These are phyloP conservation scores for Peterozyma xylosa DNA, from an alignment of 805 yeast genomes.

Conservation along the genomic window DNA sequence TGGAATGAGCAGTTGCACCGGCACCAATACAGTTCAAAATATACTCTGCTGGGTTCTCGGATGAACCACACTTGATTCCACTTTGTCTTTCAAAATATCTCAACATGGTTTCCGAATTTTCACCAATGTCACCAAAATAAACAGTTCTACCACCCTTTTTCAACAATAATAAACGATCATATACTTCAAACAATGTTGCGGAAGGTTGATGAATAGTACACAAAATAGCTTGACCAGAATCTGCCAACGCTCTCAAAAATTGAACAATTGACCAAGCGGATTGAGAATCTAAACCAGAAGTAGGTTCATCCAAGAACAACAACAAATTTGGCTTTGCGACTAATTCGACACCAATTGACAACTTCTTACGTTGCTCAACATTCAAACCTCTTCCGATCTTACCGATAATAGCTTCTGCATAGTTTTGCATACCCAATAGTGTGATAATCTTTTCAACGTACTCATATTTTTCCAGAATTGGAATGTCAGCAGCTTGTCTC, in stretches of 20 bases:
- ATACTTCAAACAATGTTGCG: conserved; percentile 67
- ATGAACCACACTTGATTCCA: conserved; percentile 27
- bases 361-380: conserved; percentile 47
- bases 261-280: conserved; percentile 57
- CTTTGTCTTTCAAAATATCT: conserved; percentile 24
- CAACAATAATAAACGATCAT: conserved; percentile 67
- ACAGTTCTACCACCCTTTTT: conserved; percentile 68
- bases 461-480: conserved; percentile 35
- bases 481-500: conserved; percentile 34
- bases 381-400: conserved; percentile 40
- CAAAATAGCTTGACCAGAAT: conserved; percentile 47
- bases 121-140: conserved; percentile 69
- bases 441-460: conserved; percentile 45
- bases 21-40: conserved; percentile 34
- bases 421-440: conserved; percentile 41
- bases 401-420: conserved; percentile 49
- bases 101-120: conserved; percentile 34
- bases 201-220: conserved; percentile 86
- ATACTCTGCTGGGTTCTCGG: conserved; percentile 30
- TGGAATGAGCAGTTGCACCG: conserved; percentile 31
- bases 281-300: conserved; percentile 53
- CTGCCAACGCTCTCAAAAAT: conserved; percentile 43
- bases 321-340: conserved; percentile 48
- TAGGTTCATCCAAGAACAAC: conserved; percentile 53
- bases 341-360: conserved; percentile 50